phyloP scores from a whole-genome alignment of 129 eudicot genomes.

The Flaveria ramosissima region DNA sequence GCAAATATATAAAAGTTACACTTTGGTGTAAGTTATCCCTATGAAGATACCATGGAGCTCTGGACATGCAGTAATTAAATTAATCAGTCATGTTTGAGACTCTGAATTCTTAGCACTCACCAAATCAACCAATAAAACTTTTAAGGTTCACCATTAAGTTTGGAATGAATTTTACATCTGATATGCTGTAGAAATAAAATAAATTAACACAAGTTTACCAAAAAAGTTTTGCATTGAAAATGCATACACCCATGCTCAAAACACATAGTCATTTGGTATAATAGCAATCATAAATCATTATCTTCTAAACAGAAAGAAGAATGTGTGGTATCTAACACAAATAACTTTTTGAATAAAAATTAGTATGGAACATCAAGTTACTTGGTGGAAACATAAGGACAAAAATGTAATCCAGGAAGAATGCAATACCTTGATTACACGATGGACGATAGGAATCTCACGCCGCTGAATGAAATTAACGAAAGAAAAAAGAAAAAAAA shows the following conservation, averaged over 20 bases:
- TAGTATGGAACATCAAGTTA: constrained; percentile 3
- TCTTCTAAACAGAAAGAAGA: neutral
- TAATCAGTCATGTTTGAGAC: neutral
- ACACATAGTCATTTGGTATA: constrained; percentile 4
- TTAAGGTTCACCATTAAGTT: neutral
- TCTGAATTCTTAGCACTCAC: no score
- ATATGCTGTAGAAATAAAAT: neutral
- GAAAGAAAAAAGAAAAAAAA: neutral
- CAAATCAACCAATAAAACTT: neutral
- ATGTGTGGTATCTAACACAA: neutral
- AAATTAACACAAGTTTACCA: neutral
- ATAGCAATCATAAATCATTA: constrained; percentile 5
- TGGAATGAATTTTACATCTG: neutral
- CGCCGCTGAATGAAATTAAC: constrained; percentile 47
- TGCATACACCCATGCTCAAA: constrained; percentile 8
- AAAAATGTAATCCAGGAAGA: neutral
- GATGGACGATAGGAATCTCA: constrained; percentile 86
- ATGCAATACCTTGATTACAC: constrained; percentile 68
- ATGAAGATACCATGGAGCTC: neutral
- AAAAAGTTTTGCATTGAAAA: neutral
- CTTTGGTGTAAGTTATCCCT: neutral
- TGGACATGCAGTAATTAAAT: neutral
- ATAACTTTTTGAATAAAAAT: neutral
- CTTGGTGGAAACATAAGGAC: constrained; percentile 21
- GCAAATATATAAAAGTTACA: neutral